phyloP scores from a whole-genome alignment of 1,284 basidiomycete species.

The Takashimella tepidaria region DNA sequence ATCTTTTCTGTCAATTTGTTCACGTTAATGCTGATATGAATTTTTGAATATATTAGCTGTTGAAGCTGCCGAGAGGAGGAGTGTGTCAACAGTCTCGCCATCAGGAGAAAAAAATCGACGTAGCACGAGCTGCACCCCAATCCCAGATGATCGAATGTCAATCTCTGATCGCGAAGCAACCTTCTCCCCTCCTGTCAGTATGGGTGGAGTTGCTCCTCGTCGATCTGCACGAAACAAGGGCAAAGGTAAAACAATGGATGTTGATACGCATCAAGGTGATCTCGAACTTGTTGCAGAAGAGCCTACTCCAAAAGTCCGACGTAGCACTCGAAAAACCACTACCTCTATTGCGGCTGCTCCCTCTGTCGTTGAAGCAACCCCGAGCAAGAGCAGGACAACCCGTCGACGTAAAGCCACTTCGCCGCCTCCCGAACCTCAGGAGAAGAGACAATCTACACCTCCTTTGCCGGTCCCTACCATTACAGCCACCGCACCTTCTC shows the following conservation, averaged over 20 bases:
- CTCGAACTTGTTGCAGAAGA: conserved; percentile 7
- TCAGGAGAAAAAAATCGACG: neutral
- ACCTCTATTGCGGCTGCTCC: neutral
- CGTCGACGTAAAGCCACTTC: conserved; percentile 7
- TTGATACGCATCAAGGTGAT: neutral
- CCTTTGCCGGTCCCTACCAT: conserved; percentile 28
- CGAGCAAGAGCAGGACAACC: neutral
- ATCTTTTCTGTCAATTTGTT: too few relatives aligned
- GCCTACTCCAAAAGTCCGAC: conserved; percentile 25
- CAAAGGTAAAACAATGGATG: neutral
- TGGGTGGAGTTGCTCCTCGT: conserved; percentile 24
- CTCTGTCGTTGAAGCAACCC: neutral
- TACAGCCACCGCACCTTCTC: conserved; percentile 40
- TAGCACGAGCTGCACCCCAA: neutral
- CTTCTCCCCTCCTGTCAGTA: neutral
- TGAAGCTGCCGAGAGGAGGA: neutral
- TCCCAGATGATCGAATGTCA: conserved; percentile 8
- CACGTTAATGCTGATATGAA: too few relatives aligned
- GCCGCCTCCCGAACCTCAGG: conserved; percentile 16
- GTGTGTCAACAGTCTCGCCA: neutral
- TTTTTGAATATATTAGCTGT: too few relatives aligned
- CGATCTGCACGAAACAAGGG: conserved; percentile 32
- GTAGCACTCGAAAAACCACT: conserved; percentile 5
- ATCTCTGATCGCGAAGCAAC: conserved; percentile 5
- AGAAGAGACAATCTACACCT: conserved; percentile 9